These are phyloP conservation scores for Penicillium sp. DNA, from an alignment of 2,329 filamentous ascomycete genomes.

Conservation along the genomic window DNA sequence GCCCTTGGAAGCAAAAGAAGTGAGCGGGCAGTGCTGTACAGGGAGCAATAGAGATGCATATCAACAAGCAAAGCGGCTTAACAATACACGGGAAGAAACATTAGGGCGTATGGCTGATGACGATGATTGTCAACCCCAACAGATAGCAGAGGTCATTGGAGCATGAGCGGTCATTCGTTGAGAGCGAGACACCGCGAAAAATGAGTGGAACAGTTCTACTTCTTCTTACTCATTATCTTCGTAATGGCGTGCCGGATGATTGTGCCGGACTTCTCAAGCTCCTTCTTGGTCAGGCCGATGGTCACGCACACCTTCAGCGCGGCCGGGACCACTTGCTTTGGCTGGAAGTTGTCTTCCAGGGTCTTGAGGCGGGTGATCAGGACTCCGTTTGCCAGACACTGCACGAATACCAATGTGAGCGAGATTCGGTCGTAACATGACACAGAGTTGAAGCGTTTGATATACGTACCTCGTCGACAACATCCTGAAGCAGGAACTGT, in stretches of 20 bases:
- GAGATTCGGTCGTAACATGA: not conserved
- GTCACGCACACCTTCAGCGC: conserved; percentile 90
- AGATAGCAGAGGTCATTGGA: conserved; percentile 16
- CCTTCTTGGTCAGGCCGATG: conserved; percentile 81
- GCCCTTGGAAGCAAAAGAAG: conserved; percentile 9
- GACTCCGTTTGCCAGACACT: conserved; percentile 83
- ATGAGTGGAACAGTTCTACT: conserved; percentile 30
- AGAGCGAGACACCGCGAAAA: conserved; percentile 4
- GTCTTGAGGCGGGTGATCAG: conserved; percentile 83
- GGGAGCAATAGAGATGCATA: conserved; percentile 21
- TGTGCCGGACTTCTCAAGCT: conserved; percentile 88
- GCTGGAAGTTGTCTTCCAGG: conserved; percentile 61
- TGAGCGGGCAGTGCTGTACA: conserved; percentile 20
- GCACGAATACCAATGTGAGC: conserved; percentile 12
- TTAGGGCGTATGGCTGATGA: conserved; percentile 19
- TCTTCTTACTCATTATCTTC: conserved; percentile 69
- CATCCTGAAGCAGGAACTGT: conserved; percentile 78
- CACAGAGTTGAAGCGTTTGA: not conserved
- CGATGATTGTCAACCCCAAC: not conserved
- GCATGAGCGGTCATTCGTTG: conserved; percentile 23
- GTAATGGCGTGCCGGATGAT: conserved; percentile 88
- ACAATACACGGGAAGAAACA: conserved; percentile 20
- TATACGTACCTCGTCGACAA: conserved; percentile 82
- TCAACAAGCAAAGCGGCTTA: conserved; percentile 20
- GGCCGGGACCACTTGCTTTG: conserved; percentile 67